Evolutionary conservation across 345 rosid genomes (phyloP).

Genomic region (Populus pruinosa): DNA sequence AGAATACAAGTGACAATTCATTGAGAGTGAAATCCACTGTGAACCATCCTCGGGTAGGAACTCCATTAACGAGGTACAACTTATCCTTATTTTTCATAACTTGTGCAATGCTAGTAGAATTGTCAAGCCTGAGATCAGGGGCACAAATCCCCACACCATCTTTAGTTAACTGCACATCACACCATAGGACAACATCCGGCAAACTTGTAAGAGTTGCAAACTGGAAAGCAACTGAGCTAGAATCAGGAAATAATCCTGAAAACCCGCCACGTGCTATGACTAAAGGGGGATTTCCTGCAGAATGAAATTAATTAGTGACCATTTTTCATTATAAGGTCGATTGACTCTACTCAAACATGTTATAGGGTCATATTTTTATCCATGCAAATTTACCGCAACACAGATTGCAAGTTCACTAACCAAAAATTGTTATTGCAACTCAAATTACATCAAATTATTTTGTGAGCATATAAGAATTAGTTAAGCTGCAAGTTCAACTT

Average conservation of each 20-base stretch:
- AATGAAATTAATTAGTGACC: neutral
- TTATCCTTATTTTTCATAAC: slow-evolving; percentile 17
- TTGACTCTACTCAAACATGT: no score
- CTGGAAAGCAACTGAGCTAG: slow-evolving; percentile 50
- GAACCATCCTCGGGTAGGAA: slow-evolving; percentile 53
- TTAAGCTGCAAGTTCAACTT: no score
- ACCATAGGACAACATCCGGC: slow-evolving; percentile 48
- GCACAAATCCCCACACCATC: slow-evolving; percentile 73
- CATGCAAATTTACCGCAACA: no score
- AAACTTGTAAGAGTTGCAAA: slow-evolving; percentile 33
- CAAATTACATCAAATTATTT: no score
- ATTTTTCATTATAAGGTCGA: no score
- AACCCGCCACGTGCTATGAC: slow-evolving; percentile 88
- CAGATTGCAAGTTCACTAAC: no score
- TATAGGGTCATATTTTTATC: no score
- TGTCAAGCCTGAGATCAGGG: slow-evolving; percentile 55
- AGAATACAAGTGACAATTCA: slow-evolving; percentile 30
- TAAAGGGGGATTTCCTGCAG: slow-evolving; percentile 64
- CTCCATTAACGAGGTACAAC: slow-evolving; percentile 56
- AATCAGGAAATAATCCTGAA: slow-evolving; percentile 79
- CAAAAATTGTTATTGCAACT: no score
- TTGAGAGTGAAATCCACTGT: slow-evolving; percentile 57
- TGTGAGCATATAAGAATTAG: no score
- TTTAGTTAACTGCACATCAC: slow-evolving; percentile 88
- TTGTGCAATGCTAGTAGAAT: slow-evolving; percentile 27